phyloP scores from a whole-genome alignment of 1,284 basidiomycete species.

The Chalciporus sp. region DNA sequence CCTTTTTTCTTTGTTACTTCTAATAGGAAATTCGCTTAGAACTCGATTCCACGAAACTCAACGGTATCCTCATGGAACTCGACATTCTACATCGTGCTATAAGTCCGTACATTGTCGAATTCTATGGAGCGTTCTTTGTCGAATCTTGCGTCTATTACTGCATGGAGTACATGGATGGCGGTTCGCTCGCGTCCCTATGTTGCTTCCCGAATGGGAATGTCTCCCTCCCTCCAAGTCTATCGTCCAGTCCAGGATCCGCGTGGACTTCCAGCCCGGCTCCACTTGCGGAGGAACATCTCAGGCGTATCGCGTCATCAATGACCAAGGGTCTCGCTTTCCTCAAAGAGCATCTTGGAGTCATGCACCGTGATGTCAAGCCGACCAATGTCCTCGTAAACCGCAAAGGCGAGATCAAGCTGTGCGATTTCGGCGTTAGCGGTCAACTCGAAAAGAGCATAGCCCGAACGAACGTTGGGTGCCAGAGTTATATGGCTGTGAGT shows the following conservation, averaged over 20 bases:
- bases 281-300: slow-evolving; percentile 49
- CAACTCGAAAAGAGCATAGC: slow-evolving; percentile 96
- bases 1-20: slow-evolving; percentile 11
- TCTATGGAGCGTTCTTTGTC: slow-evolving; percentile 98
- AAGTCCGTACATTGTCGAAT: slow-evolving; percentile 93
- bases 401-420: slow-evolving; percentile 91
- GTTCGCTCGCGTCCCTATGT: slow-evolving; percentile 86
- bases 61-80: slow-evolving; percentile 98
- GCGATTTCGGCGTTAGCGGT: slow-evolving; percentile 98
- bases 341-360: slow-evolving; percentile 96
- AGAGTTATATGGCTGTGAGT: slow-evolving; percentile 96
- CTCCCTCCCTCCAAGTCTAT: slow-evolving; percentile 37
- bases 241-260: slow-evolving; percentile 33
- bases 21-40: slow-evolving; percentile 96
- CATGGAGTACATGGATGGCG: slow-evolving; percentile 99
- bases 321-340: slow-evolving; percentile 93
- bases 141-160: slow-evolving; percentile 99
- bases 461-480: slow-evolving; percentile 98
- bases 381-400: slow-evolving; percentile 94
- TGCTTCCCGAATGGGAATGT: slow-evolving; percentile 39
- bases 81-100: slow-evolving; percentile 95
- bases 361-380: slow-evolving; percentile 97
- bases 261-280: slow-evolving; percentile 39
- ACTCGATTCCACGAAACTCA: slow-evolving; percentile 91
- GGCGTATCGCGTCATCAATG: slow-evolving; percentile 81